Evolutionary conservation across 2,329 filamentous ascomycete species (phyloP), one percentile per base, ranked within the genome.

Genomic region (Dactylellina cionopaga): DNA sequence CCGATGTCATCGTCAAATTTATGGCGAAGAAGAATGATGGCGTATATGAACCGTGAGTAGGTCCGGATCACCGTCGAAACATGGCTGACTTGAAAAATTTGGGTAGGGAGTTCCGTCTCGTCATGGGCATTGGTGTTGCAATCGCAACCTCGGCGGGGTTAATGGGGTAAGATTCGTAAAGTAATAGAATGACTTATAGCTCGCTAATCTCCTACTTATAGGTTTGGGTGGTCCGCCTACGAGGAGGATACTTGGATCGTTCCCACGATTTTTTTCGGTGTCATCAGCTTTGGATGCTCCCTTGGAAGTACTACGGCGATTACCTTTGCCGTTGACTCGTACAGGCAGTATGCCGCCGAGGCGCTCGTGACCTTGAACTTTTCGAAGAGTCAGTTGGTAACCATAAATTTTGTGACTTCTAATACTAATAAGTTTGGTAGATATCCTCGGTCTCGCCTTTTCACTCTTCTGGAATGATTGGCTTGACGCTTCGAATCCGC

Each of bases 311-410:
- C 94, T 0, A 98, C 93, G 0, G 85, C 92, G 17, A 96, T 98
- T 78, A 97, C 94, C 0, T 98, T 96, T 77, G 92, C 90, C 60
- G 92, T 98, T 5, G 94, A 98, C 81, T 92, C 89, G 75, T 97
- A 98, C 80, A 86, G 93, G 9, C 90, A 96, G 78, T 97, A 96
- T 80, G 94, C 94, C 0, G 93, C 92, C 17, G 94, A 98, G 81
- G 93, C 94, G 1, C 84, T 98, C 31, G 95, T 98, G 11, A 97
- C 94, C 17, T 83, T 98, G 76, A 98, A 97, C 78, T 95, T 97
- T 78, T 89, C 88, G 81, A 98, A 98, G 84, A 98, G 85, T 86
- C 79, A 77, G 82, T 81, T 17, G 6, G n/a, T 9, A 25, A 0
- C 29, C 22, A 27, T n/a, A 15, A 29, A 11, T 24, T 24, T 9